A percentile compares a stretch with the other conserved stretches of the same genome.
Conservation (phyloP, 139 green algal species). For the Microglena sp. region DNA sequence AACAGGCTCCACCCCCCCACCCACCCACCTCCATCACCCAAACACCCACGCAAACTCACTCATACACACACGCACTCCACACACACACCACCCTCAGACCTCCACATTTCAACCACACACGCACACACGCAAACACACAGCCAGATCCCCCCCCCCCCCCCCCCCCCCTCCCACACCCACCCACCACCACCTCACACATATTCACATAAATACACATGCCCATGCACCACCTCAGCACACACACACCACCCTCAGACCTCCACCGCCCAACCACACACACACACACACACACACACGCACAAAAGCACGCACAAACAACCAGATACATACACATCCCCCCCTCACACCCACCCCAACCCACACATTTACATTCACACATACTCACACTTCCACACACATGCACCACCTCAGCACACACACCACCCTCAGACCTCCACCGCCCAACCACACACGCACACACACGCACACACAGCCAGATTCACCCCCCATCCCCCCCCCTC, state of each 20-base stretch:
- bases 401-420: too few relatives aligned
- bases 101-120: not conserved
- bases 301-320: not conserved
- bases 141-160: too few relatives aligned
- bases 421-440: too few relatives aligned
- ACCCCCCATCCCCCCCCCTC: too few relatives aligned
- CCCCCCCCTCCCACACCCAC: not conserved
- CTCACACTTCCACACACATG: not conserved
- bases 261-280: not conserved
- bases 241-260: not conserved
- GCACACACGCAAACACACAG: not conserved
- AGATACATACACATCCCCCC: not conserved
- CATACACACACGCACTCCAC: not conserved
- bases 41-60: not conserved
- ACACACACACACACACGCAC: slow-evolving; percentile 1
- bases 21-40: not conserved
- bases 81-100: not conserved
- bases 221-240: not conserved
- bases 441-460: too few relatives aligned
- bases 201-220: not conserved
- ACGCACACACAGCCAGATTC: too few relatives aligned
- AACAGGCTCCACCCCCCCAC: not conserved
- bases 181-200: not conserved
- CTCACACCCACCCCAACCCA: slow-evolving; percentile 1
- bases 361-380: not conserved